A percentile compares a stretch with the other conserved stretches of the same genome.
Conservation (phyloP, 345 rosid species). For the Theobroma cacao region DNA sequence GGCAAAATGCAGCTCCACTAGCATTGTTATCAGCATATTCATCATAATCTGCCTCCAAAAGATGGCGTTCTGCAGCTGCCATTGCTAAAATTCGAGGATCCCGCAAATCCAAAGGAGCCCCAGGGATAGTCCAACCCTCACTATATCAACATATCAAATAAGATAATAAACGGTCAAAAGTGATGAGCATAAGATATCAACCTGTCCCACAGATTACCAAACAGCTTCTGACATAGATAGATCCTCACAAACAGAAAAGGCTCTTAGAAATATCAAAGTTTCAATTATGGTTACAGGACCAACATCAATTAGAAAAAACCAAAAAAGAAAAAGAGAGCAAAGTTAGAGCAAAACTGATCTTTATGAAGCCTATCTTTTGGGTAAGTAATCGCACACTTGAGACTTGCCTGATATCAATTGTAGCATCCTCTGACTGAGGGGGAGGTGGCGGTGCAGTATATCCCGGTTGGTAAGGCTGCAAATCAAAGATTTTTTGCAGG, state of each 20-base stretch:
- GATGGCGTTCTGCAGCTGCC: constrained; percentile 91
- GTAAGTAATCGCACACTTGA: neutral
- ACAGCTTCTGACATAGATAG: neutral
- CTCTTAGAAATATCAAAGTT: neutral
- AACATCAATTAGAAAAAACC: neutral
- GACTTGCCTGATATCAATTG: constrained; percentile 81
- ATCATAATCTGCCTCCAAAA: constrained; percentile 85
- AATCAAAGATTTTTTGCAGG: constrained; percentile 5
- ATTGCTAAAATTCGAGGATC: constrained; percentile 87
- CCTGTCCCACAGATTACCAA: neutral
- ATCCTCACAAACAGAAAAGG: neutral
- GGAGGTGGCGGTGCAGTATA: constrained; percentile 77
- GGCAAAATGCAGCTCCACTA: constrained; percentile 95
- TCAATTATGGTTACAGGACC: neutral
- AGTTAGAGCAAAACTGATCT: neutral
- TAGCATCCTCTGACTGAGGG: constrained; percentile 53
- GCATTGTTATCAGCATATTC: constrained; percentile 88
- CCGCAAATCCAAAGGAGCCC: constrained; percentile 71
- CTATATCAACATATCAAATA: constrained; percentile 34
- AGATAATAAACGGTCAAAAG: neutral
- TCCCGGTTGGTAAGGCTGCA: constrained; percentile 82
- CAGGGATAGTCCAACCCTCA: constrained; percentile 75
- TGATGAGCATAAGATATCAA: constrained; percentile 5
- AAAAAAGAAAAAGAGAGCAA: neutral
- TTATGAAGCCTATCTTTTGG: neutral